phyloP scores from a whole-genome alignment of 2,329 filamentous ascomycete genomes.

The Xylaria sp. region DNA sequence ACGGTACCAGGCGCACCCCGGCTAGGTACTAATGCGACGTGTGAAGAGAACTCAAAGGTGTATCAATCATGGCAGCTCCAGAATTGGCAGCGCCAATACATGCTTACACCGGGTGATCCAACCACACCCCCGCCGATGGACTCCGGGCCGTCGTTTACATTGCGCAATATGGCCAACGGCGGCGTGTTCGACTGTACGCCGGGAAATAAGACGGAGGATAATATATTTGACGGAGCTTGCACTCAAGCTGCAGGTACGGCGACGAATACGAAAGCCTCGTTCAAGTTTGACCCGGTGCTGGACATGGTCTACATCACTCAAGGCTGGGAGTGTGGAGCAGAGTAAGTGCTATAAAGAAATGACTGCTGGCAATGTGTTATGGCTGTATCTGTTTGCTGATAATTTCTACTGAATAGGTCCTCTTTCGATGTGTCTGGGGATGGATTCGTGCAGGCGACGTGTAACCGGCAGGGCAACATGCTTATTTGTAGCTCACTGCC shows the following conservation, averaged over 20 bases:
- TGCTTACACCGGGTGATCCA: constrained; percentile 42
- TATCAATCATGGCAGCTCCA: constrained; percentile 51
- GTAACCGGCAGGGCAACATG: constrained; percentile 44
- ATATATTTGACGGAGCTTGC: constrained; percentile 45
- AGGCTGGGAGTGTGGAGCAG: constrained; percentile 46
- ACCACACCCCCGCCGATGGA: constrained; percentile 37
- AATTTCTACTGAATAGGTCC: constrained; percentile 32
- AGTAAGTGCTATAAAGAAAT: constrained; percentile 39
- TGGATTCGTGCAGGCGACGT: constrained; percentile 48
- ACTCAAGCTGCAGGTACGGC: constrained; percentile 25
- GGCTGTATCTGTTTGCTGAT: background rate
- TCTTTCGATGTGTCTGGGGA: constrained; percentile 44
- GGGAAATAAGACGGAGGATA: constrained; percentile 33
- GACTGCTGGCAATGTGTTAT: background rate
- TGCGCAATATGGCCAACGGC: constrained; percentile 45
- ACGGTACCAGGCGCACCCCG: constrained; percentile 37
- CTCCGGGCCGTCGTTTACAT: constrained; percentile 48
- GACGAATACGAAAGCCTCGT: constrained; percentile 40
- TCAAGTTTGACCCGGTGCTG: constrained; percentile 46
- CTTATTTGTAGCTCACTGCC: constrained; percentile 48
- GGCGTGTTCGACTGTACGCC: constrained; percentile 45
- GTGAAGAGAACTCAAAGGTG: constrained; percentile 40
- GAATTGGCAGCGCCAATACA: constrained; percentile 47
- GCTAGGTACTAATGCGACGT: constrained; percentile 35
- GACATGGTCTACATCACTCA: constrained; percentile 47